Percentiles rank a stretch among this genome's conserved stretches.
Evolutionary conservation across 176 grass and related monocot species (phyloP).

Genomic region (Microstegium vimineum): DNA sequence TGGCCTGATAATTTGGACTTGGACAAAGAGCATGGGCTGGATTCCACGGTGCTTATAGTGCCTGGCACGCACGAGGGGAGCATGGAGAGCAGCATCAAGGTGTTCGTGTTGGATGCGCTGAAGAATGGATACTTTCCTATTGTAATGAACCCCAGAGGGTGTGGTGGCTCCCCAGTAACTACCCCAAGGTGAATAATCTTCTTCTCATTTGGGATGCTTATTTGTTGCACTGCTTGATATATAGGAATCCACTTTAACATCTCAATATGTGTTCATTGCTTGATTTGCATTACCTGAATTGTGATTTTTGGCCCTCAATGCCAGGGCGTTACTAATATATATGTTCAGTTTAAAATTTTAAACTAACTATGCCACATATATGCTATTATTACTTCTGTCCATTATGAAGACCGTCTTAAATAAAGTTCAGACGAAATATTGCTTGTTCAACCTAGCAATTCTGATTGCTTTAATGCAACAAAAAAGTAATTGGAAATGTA

Average conservation of each 20-base stretch:
- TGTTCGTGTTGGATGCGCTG: constrained; percentile 63
- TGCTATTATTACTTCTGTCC: neutral
- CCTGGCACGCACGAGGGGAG: constrained; percentile 67
- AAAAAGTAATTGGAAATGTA: neutral
- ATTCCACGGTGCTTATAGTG: constrained; percentile 65
- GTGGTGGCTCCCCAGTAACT: constrained; percentile 74
- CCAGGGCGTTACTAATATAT: neutral
- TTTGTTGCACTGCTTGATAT: neutral
- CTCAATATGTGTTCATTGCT: neutral
- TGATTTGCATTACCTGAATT: neutral
- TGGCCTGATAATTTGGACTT: constrained; percentile 87
- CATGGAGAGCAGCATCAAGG: constrained; percentile 55
- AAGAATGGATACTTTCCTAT: constrained; percentile 82
- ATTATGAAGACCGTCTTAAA: neutral
- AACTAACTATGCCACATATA: neutral
- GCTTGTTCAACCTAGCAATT: neutral
- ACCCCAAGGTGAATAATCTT: constrained; percentile 68
- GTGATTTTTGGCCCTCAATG: neutral
- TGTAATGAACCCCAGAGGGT: constrained; percentile 95
- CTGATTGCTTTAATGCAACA: neutral
- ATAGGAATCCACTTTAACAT: neutral
- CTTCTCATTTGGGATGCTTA: neutral
- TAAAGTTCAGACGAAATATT: neutral
- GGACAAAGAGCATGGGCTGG: constrained; percentile 68
- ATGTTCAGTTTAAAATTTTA: neutral